These are phyloP conservation scores for Leccinum subatratum DNA, from an alignment of 1,284 basidiomycete genomes.

Conservation along the genomic window DNA sequence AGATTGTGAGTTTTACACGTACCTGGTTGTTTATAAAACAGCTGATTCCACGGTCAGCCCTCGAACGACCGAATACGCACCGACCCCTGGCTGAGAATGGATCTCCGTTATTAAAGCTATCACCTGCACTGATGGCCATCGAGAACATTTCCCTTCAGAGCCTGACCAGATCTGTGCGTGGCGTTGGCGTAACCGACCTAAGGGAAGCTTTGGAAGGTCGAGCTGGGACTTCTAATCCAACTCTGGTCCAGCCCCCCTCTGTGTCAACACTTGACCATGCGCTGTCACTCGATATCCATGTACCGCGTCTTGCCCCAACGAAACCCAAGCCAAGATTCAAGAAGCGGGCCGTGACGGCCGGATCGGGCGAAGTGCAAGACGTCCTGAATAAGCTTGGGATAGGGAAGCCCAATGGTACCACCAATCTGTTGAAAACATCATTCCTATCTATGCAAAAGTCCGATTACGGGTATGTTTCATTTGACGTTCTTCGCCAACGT, in stretches of 20 bases:
- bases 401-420: conserved; percentile 60
- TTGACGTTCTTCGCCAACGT: conserved; percentile 1
- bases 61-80: conserved; percentile 57
- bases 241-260: conserved; percentile 59
- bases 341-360: conserved; percentile 45
- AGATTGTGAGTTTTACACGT: conserved; percentile 56
- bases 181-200: conserved; percentile 80
- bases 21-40: conserved; percentile 5
- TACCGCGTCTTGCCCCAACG: conserved; percentile 41
- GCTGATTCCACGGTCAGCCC: conserved; percentile 36
- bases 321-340: conserved; percentile 53
- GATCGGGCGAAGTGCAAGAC: conserved; percentile 70
- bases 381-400: conserved; percentile 74
- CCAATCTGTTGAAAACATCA: conserved; percentile 59
- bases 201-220: conserved; percentile 82
- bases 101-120: conserved; percentile 70
- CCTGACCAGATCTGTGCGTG: conserved; percentile 65
- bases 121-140: conserved; percentile 80
- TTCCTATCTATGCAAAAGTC: conserved; percentile 49
- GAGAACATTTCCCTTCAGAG: conserved; percentile 83
- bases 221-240: conserved; percentile 72
- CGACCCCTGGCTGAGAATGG: conserved; percentile 62
- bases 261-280: conserved; percentile 71
- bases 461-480: conserved; percentile 34
- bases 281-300: conserved; percentile 43